Percentiles rank a stretch among this genome's conserved stretches.
These are phyloP conservation scores for Acephala macrosclerotiorum DNA, from an alignment of 2,329 filamentous ascomycete genomes.

Conservation along the genomic window DNA sequence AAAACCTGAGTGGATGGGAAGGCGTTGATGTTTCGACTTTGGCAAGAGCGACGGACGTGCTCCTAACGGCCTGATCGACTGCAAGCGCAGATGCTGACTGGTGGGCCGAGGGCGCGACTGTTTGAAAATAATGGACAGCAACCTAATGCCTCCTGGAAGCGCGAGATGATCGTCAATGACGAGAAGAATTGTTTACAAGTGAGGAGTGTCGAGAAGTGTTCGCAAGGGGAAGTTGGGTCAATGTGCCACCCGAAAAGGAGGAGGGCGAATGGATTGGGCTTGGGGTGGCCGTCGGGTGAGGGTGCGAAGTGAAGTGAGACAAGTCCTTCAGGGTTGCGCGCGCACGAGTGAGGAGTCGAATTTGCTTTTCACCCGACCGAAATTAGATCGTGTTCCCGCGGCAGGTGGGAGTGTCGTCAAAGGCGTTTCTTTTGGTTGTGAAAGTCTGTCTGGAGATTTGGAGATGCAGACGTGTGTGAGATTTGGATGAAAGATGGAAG, in stretches of 20 bases:
- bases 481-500: background rate
- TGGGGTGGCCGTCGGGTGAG: slow-evolving; percentile 26
- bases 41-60: slow-evolving; percentile 31
- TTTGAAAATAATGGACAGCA: slow-evolving; percentile 30
- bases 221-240: background rate
- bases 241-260: slow-evolving; percentile 18
- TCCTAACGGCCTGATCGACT: slow-evolving; percentile 9
- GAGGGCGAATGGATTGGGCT: slow-evolving; percentile 34
- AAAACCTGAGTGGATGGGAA: slow-evolving; percentile 17
- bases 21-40: slow-evolving; percentile 33
- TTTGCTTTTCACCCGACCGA: slow-evolving; percentile 9
- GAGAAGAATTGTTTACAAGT: slow-evolving; percentile 9
- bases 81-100: background rate
- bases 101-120: background rate
- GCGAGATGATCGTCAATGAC: slow-evolving; percentile 16
- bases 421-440: background rate
- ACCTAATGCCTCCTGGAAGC: slow-evolving; percentile 39
- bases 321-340: slow-evolving; percentile 11
- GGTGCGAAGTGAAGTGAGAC: slow-evolving; percentile 38
- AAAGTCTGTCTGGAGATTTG: background rate
- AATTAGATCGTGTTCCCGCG: slow-evolving; percentile 6
- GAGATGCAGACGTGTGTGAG: background rate
- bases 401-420: background rate
- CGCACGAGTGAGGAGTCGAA: background rate
- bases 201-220: slow-evolving; percentile 7